Evolutionary conservation across 176 grass and related monocot genomes (phyloP).

Genomic region (Hordeum marinum): DNA sequence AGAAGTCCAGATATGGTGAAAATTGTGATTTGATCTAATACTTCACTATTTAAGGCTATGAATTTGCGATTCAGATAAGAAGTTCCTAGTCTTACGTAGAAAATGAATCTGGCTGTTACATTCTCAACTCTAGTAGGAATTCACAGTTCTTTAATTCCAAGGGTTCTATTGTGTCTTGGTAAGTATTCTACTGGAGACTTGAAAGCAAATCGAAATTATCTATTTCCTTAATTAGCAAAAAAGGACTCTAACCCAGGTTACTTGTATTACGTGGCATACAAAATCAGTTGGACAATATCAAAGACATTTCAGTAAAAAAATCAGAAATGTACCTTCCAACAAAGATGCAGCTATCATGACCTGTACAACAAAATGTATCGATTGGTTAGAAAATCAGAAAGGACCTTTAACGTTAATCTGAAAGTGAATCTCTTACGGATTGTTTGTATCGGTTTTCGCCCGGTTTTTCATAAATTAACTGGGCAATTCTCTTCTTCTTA

Average conservation of each 20-base stretch:
- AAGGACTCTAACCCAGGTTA: background rate
- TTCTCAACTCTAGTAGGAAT: background rate
- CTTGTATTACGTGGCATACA: background rate
- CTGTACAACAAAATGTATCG: constrained; percentile 41
- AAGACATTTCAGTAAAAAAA: constrained; percentile 2
- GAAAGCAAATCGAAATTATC: background rate
- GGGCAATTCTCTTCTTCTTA: too few relatives aligned
- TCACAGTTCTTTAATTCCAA: background rate
- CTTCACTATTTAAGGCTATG: background rate
- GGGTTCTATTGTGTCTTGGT: background rate
- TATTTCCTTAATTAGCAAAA: background rate
- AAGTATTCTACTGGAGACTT: background rate
- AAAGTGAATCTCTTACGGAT: too few relatives aligned
- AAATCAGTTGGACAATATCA: background rate
- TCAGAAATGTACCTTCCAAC: constrained; percentile 62
- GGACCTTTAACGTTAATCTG: background rate
- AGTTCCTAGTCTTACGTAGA: background rate
- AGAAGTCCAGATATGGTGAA: background rate
- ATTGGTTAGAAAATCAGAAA: background rate
- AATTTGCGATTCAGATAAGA: background rate
- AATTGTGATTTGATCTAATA: background rate
- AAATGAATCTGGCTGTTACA: background rate
- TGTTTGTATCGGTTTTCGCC: too few relatives aligned
- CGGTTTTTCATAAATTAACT: too few relatives aligned
- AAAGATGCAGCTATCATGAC: constrained; percentile 82